Conservation (phyloP, 2,329 filamentous ascomycete genomes). For the Colletotrichum sp. region DNA sequence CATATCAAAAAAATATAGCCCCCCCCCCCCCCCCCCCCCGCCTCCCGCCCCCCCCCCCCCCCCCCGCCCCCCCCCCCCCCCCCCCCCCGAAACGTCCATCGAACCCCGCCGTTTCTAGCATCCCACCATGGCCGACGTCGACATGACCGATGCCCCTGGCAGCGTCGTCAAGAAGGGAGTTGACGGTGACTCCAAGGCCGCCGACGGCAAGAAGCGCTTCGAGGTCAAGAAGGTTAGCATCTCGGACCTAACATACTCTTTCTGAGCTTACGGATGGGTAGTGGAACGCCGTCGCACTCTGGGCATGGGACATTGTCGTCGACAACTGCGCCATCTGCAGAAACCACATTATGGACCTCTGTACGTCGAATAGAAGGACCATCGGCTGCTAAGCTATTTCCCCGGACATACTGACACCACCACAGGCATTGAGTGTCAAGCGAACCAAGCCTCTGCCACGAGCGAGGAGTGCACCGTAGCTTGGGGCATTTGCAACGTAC, state of each 20-base stretch:
- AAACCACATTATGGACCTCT: constrained; percentile 99
- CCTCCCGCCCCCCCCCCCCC: no score
- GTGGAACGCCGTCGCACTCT: constrained; percentile 98
- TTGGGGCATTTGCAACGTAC: constrained; percentile 98
- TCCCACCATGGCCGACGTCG: constrained; percentile 83
- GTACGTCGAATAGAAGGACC: constrained; percentile 52
- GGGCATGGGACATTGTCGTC: constrained; percentile 99
- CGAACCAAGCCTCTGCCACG: constrained; percentile 95
- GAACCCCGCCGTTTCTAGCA: background rate
- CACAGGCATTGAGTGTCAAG: constrained; percentile 94
- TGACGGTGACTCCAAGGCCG: constrained; percentile 52
- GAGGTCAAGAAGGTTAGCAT: constrained; percentile 92
- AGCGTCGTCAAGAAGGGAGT: constrained; percentile 58
- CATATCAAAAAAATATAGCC: no score
- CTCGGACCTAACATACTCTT: background rate
- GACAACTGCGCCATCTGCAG: constrained; percentile 99
- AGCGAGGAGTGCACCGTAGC: constrained; percentile 98
- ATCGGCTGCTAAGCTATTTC: background rate
- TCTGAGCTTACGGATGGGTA: constrained; percentile 41
- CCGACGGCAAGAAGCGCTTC: constrained; percentile 89
- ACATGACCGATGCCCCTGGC: constrained; percentile 87
- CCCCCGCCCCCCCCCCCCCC: no score
- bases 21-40: no score
- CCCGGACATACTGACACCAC: background rate
- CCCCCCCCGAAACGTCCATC: background rate